Base-by-base conservation (phyloP, 768 basidiomycete species). In the Pleurotus tuber-regium region DNA sequence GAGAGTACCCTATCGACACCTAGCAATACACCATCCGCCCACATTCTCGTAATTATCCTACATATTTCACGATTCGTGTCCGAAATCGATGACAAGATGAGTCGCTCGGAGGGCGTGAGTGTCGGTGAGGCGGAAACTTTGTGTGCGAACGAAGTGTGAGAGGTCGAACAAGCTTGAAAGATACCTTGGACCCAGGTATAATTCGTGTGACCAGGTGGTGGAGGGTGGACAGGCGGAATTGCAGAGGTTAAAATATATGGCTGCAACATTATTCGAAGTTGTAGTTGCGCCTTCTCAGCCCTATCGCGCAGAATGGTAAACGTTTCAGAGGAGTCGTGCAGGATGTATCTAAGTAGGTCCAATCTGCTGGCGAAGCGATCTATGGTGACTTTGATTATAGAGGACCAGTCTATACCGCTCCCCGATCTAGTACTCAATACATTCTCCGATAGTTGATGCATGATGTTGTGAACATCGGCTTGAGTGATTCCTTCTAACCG, bases 41-140 rank as follows among this genome's bases (percentile, higher is more conserved):
- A 81, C 57, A 80, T 68, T 38, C 58, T 63, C 4, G 75, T 74
- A 24, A 74, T 53, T 0, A 72, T 69, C 0, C 75, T 65, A 50
- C 78, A 81, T 16, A 79, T 76, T 56, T 80, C 77, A 33, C 61
- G 66, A 1, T 55, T 67, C 0, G 73, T 76, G 3, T 61, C 73
- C 12, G 59, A 60, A 1, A 72, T 59, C 1, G 70, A 57, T 1
- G 39, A 28, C 18, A 70, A 57, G 3, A 74, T 52, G 7, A 70
- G 49, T 2, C 18, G 43, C 40, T 73, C 73, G 0, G 68, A 68
- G 7, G 41, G 30, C 2, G 71, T 68, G 25, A 71, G 54, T 5
- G 54, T 3, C 1, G 50, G 7, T 2, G 51, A 40, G 19, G 52
- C 43, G 5, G 53, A 53, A 2, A 50, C 51, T 16, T 40, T 19